These are phyloP conservation scores for Botrytis pseudocinerea DNA, from an alignment of 2,329 filamentous ascomycete genomes.

Conservation along the genomic window DNA sequence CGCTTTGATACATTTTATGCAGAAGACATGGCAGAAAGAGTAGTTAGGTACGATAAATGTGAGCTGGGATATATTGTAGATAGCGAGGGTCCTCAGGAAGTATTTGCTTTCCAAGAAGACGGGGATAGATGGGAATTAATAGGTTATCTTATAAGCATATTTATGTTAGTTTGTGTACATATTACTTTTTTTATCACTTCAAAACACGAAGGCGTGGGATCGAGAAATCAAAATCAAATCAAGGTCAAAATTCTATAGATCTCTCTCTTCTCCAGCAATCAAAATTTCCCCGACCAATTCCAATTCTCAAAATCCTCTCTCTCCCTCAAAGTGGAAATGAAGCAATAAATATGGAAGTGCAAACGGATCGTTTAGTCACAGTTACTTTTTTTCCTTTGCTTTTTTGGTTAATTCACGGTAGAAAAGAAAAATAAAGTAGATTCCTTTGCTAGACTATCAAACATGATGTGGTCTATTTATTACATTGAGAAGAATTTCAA, in stretches of 20 bases:
- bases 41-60: conserved; percentile 55
- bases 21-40: conserved; percentile 44
- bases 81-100: conserved; percentile 49
- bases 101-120: conserved; percentile 19
- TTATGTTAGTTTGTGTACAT: background rate
- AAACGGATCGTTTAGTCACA: background rate
- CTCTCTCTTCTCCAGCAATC: background rate
- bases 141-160: background rate
- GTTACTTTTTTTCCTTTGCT: background rate
- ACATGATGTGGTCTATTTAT: background rate
- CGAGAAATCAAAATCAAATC: background rate
- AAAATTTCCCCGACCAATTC: background rate
- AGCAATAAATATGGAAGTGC: background rate
- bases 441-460: background rate
- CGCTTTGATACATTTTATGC: conserved; percentile 56
- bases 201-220: background rate
- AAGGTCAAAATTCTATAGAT: background rate
- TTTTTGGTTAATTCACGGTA: background rate
- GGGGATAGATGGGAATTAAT: conserved; percentile 10
- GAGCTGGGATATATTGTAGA: conserved; percentile 56
- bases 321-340: background rate
- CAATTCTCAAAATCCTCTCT: background rate
- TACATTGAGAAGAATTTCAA: background rate
- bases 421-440: background rate
- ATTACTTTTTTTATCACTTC: background rate